Percentiles rank a stretch among this genome's conserved stretches.
Evolutionary conservation across 495 filamentous ascomycete species (phyloP).

Genomic region (Cladorrhinum samala): DNA sequence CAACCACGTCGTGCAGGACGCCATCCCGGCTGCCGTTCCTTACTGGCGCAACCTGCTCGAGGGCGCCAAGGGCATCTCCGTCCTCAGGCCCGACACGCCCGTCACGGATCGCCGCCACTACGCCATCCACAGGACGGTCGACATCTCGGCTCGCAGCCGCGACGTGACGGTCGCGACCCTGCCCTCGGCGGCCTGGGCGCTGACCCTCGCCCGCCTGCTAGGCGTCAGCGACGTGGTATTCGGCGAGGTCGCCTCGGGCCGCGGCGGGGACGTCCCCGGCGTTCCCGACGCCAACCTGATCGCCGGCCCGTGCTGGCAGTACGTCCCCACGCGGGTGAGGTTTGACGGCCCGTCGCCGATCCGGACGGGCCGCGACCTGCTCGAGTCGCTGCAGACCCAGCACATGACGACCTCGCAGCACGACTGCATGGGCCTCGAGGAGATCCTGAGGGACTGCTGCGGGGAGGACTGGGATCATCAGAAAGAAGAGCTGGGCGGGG

Average conservation of each 20-base stretch:
- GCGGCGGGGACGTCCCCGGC: constrained; percentile 44
- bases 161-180: constrained; percentile 53
- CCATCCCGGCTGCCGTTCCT: constrained; percentile 27
- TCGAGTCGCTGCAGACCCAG: constrained; percentile 32
- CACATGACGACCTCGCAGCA: constrained; percentile 29
- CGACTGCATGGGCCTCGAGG: constrained; percentile 32
- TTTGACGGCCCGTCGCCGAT: constrained; percentile 11
- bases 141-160: constrained; percentile 34
- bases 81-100: constrained; percentile 30
- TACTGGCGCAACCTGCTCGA: constrained; percentile 56
- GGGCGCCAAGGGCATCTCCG: constrained; percentile 42
- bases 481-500: too few species aligned
- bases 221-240: constrained; percentile 49
- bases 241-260: constrained; percentile 54
- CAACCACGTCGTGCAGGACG: constrained; percentile 33
- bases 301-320: constrained; percentile 41
- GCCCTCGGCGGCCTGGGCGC: constrained; percentile 57
- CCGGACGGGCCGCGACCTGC: constrained; percentile 27
- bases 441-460: constrained; percentile 29
- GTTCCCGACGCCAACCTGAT: constrained; percentile 42
- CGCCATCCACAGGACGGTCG: constrained; percentile 38
- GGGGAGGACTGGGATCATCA: constrained; percentile 19
- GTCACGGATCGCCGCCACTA: constrained; percentile 25
- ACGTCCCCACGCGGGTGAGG: constrained; percentile 33
- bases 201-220: constrained; percentile 50